Conservation (phyloP, 345 rosid species). For the Gossypium australe region DNA sequence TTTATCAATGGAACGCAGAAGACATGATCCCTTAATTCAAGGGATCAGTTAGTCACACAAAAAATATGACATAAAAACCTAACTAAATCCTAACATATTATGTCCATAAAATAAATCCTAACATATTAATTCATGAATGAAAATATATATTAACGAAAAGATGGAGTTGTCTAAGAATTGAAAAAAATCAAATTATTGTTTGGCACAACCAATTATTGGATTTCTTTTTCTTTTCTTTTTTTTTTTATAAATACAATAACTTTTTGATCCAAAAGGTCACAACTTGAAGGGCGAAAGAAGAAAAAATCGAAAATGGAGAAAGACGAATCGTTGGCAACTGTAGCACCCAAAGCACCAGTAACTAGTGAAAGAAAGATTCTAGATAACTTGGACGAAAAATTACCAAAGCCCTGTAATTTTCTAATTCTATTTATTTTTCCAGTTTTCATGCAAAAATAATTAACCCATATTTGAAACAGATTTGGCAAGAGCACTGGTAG, state of each 20-base stretch:
- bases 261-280: background rate
- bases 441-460: too few species aligned
- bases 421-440: too few species aligned
- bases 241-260: background rate
- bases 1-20: too few species aligned
- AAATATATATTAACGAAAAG: too few species aligned
- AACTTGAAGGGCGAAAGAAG: background rate
- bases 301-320: background rate
- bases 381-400: slow-evolving; percentile 49
- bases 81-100: background rate
- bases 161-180: too few species aligned
- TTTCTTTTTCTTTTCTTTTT: too few species aligned
- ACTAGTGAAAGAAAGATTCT: slow-evolving; percentile 56
- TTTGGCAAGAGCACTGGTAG: slow-evolving; percentile 71
- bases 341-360: slow-evolving; percentile 65
- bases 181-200: too few species aligned
- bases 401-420: slow-evolving; percentile 73
- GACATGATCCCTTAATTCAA: background rate
- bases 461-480: slow-evolving; percentile 23
- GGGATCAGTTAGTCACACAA: background rate
- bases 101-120: too few species aligned
- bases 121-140: too few species aligned
- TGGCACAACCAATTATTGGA: too few species aligned
- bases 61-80: background rate
- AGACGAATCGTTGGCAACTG: slow-evolving; percentile 22